Evolutionary conservation across 2,329 filamentous ascomycete genomes (phyloP).

Genomic region (Clarireedia homoeocarpa): DNA sequence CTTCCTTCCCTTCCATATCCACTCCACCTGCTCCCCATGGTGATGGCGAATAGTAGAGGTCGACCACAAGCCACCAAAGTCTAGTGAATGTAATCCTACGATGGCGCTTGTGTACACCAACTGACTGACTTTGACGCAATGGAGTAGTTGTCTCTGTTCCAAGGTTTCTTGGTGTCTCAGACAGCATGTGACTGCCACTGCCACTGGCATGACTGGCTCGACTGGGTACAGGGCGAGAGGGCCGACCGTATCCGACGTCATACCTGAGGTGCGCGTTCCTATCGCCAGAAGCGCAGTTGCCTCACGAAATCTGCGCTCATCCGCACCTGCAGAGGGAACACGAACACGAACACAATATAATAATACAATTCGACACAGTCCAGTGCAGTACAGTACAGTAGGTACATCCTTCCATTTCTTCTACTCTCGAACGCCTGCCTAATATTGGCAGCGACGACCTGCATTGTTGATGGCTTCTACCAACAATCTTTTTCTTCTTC

Average conservation of each 20-base stretch:
- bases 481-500: background rate
- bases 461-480: conserved; percentile 5
- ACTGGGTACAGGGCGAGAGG: background rate
- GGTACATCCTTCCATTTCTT: conserved; percentile 4
- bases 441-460: conserved; percentile 7
- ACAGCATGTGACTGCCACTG: background rate
- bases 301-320: too few species aligned
- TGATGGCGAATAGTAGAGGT: too few species aligned
- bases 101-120: too few species aligned
- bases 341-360: background rate
- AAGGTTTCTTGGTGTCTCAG: too few species aligned
- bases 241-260: conserved; percentile 6
- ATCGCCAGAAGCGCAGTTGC: too few species aligned
- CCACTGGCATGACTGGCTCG: too few species aligned
- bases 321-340: background rate
- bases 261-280: background rate
- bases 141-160: too few species aligned
- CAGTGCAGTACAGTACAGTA: background rate
- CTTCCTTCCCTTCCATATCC: too few species aligned
- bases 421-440: background rate
- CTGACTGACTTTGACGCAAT: too few species aligned
- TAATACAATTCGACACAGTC: background rate
- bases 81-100: too few species aligned
- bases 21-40: too few species aligned
- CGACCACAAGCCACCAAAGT: too few species aligned